These are phyloP conservation scores for Oryza rufipogon DNA, from an alignment of 176 grass and related monocot species.

Conservation along the genomic window DNA sequence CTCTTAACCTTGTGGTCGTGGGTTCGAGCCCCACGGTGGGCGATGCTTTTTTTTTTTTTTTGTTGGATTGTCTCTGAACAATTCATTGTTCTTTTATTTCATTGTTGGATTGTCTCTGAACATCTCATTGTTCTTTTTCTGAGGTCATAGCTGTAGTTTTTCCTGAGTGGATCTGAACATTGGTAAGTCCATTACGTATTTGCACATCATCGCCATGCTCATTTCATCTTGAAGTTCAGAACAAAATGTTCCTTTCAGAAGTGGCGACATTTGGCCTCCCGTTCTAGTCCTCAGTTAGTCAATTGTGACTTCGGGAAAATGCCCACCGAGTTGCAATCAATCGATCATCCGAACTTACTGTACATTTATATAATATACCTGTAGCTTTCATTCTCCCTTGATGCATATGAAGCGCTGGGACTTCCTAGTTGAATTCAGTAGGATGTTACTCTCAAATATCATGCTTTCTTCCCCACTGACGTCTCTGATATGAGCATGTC, in stretches of 20 bases:
- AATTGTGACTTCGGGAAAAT: not conserved
- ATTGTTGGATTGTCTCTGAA: too few species aligned
- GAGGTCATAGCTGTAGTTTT: too few species aligned
- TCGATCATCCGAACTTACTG: not conserved
- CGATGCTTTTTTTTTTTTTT: not conserved
- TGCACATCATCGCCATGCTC: not conserved
- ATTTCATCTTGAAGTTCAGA: not conserved
- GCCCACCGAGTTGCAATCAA: not conserved
- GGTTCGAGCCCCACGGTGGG: constrained; percentile 79
- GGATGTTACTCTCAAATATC: not conserved
- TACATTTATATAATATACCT: not conserved
- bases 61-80: too few species aligned
- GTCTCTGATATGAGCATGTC: not conserved
- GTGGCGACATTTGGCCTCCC: not conserved
- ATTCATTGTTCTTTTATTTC: not conserved
- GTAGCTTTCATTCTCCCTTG: not conserved
- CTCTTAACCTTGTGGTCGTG: constrained; percentile 55
- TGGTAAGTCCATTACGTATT: not conserved
- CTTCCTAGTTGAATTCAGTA: not conserved
- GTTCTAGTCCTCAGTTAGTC: not conserved
- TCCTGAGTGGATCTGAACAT: not conserved
- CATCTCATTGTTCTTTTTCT: too few species aligned
- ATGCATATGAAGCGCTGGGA: not conserved
- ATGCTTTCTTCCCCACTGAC: not conserved
- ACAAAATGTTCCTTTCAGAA: not conserved